Evolutionary conservation across 2,329 filamentous ascomycete genomes (phyloP).

Genomic region (Beauveria sp.): DNA sequence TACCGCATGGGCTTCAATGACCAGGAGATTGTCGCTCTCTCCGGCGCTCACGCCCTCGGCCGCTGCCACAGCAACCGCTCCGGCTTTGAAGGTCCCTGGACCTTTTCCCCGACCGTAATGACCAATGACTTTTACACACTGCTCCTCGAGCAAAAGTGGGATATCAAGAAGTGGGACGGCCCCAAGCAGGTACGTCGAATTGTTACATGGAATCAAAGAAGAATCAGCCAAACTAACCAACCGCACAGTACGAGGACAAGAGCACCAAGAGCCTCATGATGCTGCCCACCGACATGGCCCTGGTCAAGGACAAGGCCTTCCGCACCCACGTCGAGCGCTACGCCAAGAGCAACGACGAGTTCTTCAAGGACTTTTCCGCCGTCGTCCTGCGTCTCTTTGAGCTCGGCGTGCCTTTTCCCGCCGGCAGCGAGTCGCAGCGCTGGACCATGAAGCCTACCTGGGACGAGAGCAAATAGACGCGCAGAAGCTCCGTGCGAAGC

Average conservation of each 20-base stretch:
- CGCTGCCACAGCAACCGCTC: slow-evolving; percentile 85
- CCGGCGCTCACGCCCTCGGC: slow-evolving; percentile 78
- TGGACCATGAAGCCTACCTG: slow-evolving; percentile 57
- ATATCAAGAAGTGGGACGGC: slow-evolving; percentile 84
- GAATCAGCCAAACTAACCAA: slow-evolving; percentile 11
- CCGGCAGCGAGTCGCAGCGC: slow-evolving; percentile 46
- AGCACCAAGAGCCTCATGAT: slow-evolving; percentile 89
- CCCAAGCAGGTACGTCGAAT: slow-evolving; percentile 50
- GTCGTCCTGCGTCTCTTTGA: slow-evolving; percentile 81
- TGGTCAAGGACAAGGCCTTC: slow-evolving; percentile 85
- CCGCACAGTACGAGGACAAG: slow-evolving; percentile 65
- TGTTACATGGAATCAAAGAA: slow-evolving; percentile 22
- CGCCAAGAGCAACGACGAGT: slow-evolving; percentile 80
- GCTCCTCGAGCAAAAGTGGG: slow-evolving; percentile 87
- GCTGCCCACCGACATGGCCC: slow-evolving; percentile 84
- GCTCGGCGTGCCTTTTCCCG: slow-evolving; percentile 82
- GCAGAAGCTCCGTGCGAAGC: too few species aligned
- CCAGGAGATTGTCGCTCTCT: slow-evolving; percentile 87
- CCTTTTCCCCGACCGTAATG: slow-evolving; percentile 81
- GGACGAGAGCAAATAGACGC: slow-evolving; percentile 23
- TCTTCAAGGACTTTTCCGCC: slow-evolving; percentile 87
- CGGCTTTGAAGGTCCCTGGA: slow-evolving; percentile 85
- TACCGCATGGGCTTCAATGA: slow-evolving; percentile 97
- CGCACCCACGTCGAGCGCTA: slow-evolving; percentile 75
- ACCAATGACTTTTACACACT: slow-evolving; percentile 95